Evolutionary conservation across 306 rosid genomes (phyloP), one percentile per base, ranked within the genome.

Genomic region (Hippophae rhamnoides): DNA sequence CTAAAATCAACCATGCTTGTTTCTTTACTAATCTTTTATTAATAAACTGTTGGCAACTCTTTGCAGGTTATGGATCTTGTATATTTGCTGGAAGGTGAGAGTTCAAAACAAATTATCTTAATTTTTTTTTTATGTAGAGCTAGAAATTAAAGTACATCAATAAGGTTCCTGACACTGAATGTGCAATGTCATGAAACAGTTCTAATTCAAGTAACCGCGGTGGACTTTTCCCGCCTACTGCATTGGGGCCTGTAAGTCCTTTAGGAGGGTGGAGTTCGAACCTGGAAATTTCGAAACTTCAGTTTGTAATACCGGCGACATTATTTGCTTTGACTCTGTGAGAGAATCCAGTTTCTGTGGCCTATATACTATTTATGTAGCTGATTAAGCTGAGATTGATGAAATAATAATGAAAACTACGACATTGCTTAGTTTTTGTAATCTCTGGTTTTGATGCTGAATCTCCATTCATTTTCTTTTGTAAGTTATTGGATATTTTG

Each of bases 41-140:
- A 43, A 41, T 31, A 52, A 45, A 55, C 61, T 52, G 25, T 62
- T 45, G 59, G 56, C 50, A 25, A 40, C 47, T 14, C 43, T 31
- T 77, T 78, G 74, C 87, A 90, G 98, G 98, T 83, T 18, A 78
- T 79, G 95, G 96, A 25, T 72, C 89, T 67, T 90, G 98, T 68
- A 65, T 48, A 74, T 87, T 65, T 74, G 18, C 89, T 0, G 95
- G 98, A 83, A 85, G 96, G 98, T 90, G 65, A 81, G 87, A 65
- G 63, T 63, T 23, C 48, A 56, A 47, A 52, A 41, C 67, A 41
- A 40, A 43, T 9, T 44, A 46, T 26, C 66, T 25, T 14, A 47
- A 38, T 56, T 66, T 14, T 70, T 65, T 42, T 46, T 14, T 26
- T 18, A 13, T 23, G 53, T 43, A 31, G 9, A 2, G 7, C 6